phyloP scores from a whole-genome alignment of 2,329 filamentous ascomycete genomes.

The Emydomyces testavorans region DNA sequence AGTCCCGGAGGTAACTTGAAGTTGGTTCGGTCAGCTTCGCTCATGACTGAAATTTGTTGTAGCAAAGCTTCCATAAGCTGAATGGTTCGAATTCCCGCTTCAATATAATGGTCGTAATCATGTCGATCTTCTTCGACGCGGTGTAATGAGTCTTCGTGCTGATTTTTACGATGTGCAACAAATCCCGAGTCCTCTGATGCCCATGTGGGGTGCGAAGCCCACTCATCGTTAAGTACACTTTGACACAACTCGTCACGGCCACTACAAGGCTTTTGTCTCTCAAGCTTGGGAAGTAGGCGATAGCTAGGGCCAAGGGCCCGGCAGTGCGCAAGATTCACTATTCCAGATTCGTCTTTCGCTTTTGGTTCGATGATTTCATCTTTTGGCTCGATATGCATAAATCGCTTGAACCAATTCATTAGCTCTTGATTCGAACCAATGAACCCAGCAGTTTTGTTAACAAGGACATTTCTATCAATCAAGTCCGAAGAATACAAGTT shows the following conservation, averaged over 20 bases:
- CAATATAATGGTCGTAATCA: conserved; percentile 97
- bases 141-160: conserved; percentile 85
- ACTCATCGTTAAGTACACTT: conserved; percentile 88
- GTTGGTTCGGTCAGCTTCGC: conserved; percentile 54
- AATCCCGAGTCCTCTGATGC: conserved; percentile 96
- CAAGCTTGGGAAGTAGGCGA: conserved; percentile 76
- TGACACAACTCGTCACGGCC: conserved; percentile 91
- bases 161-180: conserved; percentile 93
- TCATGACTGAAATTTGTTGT: conserved; percentile 75
- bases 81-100: conserved; percentile 87
- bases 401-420: conserved; percentile 76
- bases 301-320: conserved; percentile 94
- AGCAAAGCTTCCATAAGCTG: conserved; percentile 91
- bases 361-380: conserved; percentile 71
- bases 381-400: conserved; percentile 60
- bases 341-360: conserved; percentile 58
- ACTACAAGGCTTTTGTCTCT: conserved; percentile 82
- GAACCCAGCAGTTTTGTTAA: conserved; percentile 72
- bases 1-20: conserved; percentile 76
- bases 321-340: conserved; percentile 90
- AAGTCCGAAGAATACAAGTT: conserved; percentile 90
- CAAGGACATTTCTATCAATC: conserved; percentile 71
- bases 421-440: conserved; percentile 81
- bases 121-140: conserved; percentile 96
- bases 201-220: conserved; percentile 98